Base-by-base conservation (phyloP, 495 filamentous ascomycete genomes). In the Barbatosphaeria neglecta region DNA sequence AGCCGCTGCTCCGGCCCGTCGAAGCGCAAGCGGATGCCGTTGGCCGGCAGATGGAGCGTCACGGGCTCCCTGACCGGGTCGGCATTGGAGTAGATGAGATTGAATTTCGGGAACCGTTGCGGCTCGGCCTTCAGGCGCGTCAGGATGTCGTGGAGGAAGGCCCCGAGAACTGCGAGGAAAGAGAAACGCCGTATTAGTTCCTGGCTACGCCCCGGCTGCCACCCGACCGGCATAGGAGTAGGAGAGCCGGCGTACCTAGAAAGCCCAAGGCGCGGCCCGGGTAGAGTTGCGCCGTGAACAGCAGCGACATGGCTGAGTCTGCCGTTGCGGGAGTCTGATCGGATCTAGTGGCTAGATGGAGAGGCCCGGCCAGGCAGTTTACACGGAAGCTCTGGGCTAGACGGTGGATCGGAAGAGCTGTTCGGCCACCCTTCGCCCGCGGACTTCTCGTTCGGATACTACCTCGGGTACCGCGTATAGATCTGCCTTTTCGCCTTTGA, bases 1-100 rank as follows among this genome's bases (percentile, higher is more conserved):
- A 98, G 70, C 37, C 90, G 77, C 65, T 98, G 92, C 55, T 95
- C 88, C 3, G 87, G 81, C 0, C 90, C 92, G 58, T 98, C 92
- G 55, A 98, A 98, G 22, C 84, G 86, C 41, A 97, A 66, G 11
- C 90, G 85, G 22, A 98, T 54, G 17, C 92, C 92, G 63, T 96
- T 96, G 6, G 74, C 73, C 9, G 88, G 85, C 10, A 96, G 77
- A 31, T 69, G 73, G 23, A 98, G 57, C 27, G 84, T 60, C 18
- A 95, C 73, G 1, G 86, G 85, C 5, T 78, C 72, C n/a, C 59
- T 67, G 9, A 96, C 70, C 22, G 92, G 92, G 13, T 83, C 66
- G 15, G 65, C 62, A 6, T 77, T 65, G 19, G 84, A 84, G 63
- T 92, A 90, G 44, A 77, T 75, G 40, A 96, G 64, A 45, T 95